Evolutionary conservation across 257 asterid genomes (phyloP), one percentile per base, ranked within the genome.

Genomic region (Solanum medicagineum): DNA sequence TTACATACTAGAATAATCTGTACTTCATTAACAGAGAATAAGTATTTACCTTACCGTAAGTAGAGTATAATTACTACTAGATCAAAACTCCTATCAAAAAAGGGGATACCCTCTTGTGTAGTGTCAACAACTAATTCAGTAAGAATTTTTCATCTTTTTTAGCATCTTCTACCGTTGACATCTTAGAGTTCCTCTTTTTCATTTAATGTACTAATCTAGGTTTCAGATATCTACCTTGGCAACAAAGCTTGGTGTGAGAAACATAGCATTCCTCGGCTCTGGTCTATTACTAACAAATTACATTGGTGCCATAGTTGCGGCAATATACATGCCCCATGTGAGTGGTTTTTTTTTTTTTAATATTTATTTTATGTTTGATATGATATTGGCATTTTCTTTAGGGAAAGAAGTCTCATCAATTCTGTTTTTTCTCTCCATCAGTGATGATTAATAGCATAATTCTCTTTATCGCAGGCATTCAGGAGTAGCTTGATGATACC

Each of bases 151-250:
- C 3, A 0, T 45, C 32, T n/a, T 73, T 51, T 45, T 73, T 73
- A 11, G 40, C 26, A 36, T 73, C 56, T n/a, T 73, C 13, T n/a
- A 51, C 63, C 26, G 47, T 26, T 77, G 83, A 53, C 47, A 51
- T 51, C 65, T 49, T 26, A 51, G 45, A 51, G 65, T 77, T 51
- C 26, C 47, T 77, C 62, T 14, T 53, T 70, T 20, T 66, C 40
- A 29, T 81, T 89, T 82, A 36, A 68, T 56, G 29, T 59, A 9
- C 54, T 87, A 87, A 6, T 69, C 32, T 85, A 97, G 99, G 95
- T 97, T 97, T 94, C 95, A 93, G 94, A 97, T 97, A 88, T 92
- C 98, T 81, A 97, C 98, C 79, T 88, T 97, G 77, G 99, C 98
- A 80, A 94, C 98, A 70, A 97, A 95, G 87, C 98, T 97, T 89